Conservation (phyloP, 2,329 filamentous ascomycete genomes). For the Epichloe elymi region DNA sequence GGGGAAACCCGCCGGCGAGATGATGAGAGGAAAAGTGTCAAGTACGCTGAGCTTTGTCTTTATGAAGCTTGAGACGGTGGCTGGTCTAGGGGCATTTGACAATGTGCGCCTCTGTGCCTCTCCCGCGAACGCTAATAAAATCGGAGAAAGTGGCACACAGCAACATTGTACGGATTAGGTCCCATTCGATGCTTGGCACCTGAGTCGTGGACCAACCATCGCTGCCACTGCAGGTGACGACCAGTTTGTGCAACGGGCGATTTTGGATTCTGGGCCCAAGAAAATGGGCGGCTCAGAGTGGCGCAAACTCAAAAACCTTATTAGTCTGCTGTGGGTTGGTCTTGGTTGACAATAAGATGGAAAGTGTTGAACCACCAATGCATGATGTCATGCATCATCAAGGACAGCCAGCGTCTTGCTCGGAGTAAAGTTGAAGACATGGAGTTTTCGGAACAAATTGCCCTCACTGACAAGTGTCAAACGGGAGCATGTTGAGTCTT, state of each 20-base stretch:
- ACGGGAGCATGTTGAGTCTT: too few species aligned
- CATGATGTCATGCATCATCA: too few species aligned
- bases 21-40: neutral
- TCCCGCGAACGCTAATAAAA: slow-evolving; percentile 1
- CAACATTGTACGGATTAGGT: neutral
- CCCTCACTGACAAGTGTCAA: too few species aligned
- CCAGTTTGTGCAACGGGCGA: neutral
- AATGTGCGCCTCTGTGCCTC: slow-evolving; percentile 5
- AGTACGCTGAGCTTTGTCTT: neutral
- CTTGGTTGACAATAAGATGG: too few species aligned
- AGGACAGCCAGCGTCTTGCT: too few species aligned
- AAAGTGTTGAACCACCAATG: too few species aligned
- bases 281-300: neutral
- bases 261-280: neutral
- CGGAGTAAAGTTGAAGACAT: too few species aligned
- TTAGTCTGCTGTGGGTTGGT: neutral
- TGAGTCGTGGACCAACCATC: too few species aligned
- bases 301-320: slow-evolving; percentile 4
- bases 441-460: too few species aligned
- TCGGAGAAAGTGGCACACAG: neutral
- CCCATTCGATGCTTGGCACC: too few species aligned
- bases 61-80: neutral
- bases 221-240: too few species aligned
- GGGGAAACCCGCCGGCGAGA: neutral
- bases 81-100: slow-evolving; percentile 1